Base-by-base conservation (phyloP, 192 early-diverging fungal genomes). In the Entomortierella beljakovae region DNA sequence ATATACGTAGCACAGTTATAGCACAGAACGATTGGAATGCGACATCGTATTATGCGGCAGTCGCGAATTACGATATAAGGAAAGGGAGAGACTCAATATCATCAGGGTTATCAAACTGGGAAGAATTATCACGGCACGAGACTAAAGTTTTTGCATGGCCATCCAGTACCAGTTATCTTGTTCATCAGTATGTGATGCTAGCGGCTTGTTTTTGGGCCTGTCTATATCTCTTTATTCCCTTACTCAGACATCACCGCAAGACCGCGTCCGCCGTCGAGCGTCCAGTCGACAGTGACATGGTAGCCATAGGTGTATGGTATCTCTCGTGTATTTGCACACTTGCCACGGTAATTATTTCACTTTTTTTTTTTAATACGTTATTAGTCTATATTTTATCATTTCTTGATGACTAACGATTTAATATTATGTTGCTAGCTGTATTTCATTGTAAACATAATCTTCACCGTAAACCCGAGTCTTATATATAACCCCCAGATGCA, bases 221-320 rank as follows among this genome's bases (percentile, higher is more conserved):
- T 3, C 15, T 79, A 2, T 79, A 79, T 50, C 75, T 79, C 55
- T 79, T 79, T 56, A 50, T 70, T 9, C 75, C 67, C 1, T 38
- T 79, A 18, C 15, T 79, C 11, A 29, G 29, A 6, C 66, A 79
- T 18, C 75, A 79, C 25, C 60, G 61, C 18, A 38, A 67, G 1
- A n/a, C 15, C 43, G 15, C 20, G 43, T 66, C 61, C 9, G 65
- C 61, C 28, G 32, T 65, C 6, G 67, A 55, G 7, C 60, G 66
- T 20, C 48, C 66, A 10, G 57, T 79, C 8, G 61, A 79, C 18
- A 70, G 67, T 31, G 75, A 79, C 11, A 69, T 64, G 61, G 57
- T 79, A 61, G 75, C 75, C 1, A 32, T 79, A 9, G 75, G 67
- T 40, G 67, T 79, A 16, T 79, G 75, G 75, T 79, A 79, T n/a